Percentiles rank a stretch among this genome's conserved stretches.
phyloP scores from a whole-genome alignment of 2,329 filamentous ascomycete genomes.

The Colletotrichum camelliae region DNA sequence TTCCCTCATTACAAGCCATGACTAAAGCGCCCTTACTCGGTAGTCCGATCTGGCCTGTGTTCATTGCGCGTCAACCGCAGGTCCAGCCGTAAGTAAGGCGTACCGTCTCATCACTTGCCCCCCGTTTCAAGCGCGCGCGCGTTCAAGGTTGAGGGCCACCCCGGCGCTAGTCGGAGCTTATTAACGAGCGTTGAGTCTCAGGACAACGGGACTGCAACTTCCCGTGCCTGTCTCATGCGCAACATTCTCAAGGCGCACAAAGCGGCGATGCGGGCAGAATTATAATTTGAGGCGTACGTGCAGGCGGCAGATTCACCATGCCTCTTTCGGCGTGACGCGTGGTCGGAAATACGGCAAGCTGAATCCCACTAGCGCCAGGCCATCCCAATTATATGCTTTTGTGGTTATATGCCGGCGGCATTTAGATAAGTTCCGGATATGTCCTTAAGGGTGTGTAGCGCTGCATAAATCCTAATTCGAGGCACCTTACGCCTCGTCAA shows the following conservation, averaged over 20 bases:
- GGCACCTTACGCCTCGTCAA: background rate
- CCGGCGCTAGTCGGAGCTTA: background rate
- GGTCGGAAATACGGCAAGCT: background rate
- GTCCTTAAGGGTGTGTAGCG: background rate
- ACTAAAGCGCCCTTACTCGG: background rate
- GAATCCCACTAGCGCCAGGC: background rate
- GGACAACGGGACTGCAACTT: background rate
- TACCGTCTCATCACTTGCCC: background rate
- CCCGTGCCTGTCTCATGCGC: background rate
- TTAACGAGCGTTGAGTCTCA: background rate
- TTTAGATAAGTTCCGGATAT: background rate
- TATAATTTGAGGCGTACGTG: background rate
- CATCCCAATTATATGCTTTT: background rate
- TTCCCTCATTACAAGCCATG: background rate
- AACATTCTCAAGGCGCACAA: background rate
- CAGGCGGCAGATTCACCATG: background rate
- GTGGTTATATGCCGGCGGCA: background rate
- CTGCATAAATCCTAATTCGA: background rate
- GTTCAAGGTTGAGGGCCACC: background rate
- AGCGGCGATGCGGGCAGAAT: background rate
- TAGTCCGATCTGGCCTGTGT: background rate
- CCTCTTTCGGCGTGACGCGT: background rate
- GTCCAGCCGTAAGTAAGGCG: background rate
- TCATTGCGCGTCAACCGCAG: background rate
- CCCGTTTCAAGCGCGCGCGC: background rate